A percentile compares a stretch with the other conserved stretches of the same genome.
Evolutionary conservation across 2,329 filamentous ascomycete species (phyloP).

Genomic region (Arthrobotrys musiformis): DNA sequence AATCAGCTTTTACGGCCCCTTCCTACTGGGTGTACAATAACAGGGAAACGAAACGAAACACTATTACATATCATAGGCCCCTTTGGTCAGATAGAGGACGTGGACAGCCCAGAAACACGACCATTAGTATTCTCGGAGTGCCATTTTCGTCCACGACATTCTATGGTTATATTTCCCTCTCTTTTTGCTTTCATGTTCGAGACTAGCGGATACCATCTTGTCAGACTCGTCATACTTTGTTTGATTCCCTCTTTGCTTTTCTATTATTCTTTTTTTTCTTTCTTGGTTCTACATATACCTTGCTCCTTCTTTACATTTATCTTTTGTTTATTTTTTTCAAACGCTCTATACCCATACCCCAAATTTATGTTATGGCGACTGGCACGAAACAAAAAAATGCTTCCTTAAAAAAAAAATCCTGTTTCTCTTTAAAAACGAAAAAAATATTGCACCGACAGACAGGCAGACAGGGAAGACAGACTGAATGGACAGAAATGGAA

Average conservation of each 20-base stretch:
- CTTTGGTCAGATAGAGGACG: constrained; percentile 70
- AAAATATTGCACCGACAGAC: constrained; percentile 1
- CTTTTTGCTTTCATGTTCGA: constrained; percentile 59
- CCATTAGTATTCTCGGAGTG: constrained; percentile 63
- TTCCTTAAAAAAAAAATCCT: background rate
- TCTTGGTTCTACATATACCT: constrained; percentile 20
- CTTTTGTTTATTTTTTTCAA: background rate
- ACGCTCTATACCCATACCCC: constrained; percentile 53
- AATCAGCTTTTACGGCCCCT: constrained; percentile 9
- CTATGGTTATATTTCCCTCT: constrained; percentile 57
- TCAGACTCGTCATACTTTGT: constrained; percentile 54
- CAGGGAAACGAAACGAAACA: constrained; percentile 18
- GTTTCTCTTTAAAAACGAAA: background rate
- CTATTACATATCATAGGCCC: constrained; percentile 72
- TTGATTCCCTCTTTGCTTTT: constrained; percentile 57
- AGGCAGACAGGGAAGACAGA: no score
- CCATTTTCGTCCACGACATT: constrained; percentile 61
- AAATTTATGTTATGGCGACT: constrained; percentile 26
- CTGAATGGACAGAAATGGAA: constrained; percentile 6
- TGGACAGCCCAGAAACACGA: constrained; percentile 61
- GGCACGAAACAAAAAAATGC: constrained; percentile 21
- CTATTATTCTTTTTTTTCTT: constrained; percentile 41
- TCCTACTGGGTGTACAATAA: constrained; percentile 39
- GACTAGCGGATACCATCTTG: constrained; percentile 54
- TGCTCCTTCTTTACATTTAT: constrained; percentile 23